Evolutionary conservation across 306 rosid species (phyloP).

Genomic region (Mimosa bimucronata): DNA sequence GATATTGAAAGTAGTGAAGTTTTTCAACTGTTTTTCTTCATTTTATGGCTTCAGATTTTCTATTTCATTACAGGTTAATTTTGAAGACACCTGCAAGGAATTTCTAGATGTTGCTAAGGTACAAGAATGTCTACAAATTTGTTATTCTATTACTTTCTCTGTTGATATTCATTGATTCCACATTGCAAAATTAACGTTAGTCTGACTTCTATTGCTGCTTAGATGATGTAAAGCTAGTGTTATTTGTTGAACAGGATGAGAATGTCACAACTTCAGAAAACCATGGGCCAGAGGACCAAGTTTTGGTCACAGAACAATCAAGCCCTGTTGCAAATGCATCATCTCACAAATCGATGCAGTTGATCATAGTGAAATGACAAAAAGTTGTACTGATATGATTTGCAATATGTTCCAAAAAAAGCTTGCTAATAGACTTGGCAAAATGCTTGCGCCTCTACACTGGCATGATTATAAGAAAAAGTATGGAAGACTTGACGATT

Average conservation of each 20-base stretch:
- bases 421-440: conserved; percentile 94
- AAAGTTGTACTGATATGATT: conserved; percentile 46
- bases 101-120: conserved; percentile 98
- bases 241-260: conserved; percentile 53
- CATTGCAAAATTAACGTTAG: not conserved
- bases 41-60: conserved; percentile 19
- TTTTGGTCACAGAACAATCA: conserved; percentile 52
- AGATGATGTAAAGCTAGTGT: conserved; percentile 21
- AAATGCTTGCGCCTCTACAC: conserved; percentile 97
- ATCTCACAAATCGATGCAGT: conserved; percentile 54
- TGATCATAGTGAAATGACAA: conserved; percentile 50
- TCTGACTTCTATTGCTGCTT: conserved; percentile 17
- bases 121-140: conserved; percentile 22
- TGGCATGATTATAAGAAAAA: conserved; percentile 94
- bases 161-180: not conserved
- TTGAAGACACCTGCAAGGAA: conserved; percentile 98
- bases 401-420: conserved; percentile 42
- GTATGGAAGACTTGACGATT: conserved; percentile 91
- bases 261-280: conserved; percentile 44
- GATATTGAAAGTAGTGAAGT: conserved; percentile 16
- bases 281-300: conserved; percentile 56
- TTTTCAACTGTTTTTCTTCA: conserved; percentile 15
- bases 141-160: not conserved
- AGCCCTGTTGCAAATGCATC: conserved; percentile 54
- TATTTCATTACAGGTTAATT: conserved; percentile 72